Evolutionary conservation across 331 rosid genomes (phyloP).

Genomic region (Saraca asoca): DNA sequence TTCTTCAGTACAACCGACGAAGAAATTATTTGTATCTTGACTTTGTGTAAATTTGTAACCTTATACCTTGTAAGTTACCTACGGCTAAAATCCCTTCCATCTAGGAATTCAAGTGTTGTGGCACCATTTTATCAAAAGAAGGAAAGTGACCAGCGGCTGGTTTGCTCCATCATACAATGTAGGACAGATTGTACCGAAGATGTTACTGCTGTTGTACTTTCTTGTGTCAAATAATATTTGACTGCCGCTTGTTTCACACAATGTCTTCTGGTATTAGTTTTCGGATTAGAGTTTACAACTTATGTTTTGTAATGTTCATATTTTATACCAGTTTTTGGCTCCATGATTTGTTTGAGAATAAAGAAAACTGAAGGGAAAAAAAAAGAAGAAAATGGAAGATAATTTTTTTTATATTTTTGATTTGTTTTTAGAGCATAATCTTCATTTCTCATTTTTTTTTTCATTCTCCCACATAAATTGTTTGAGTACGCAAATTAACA

Average conservation of each 20-base stretch:
- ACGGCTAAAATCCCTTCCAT: constrained; percentile 35
- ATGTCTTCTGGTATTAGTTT: no score
- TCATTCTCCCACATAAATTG: no score
- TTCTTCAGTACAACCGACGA: constrained; percentile 73
- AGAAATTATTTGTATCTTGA: constrained; percentile 65
- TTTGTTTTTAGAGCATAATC: no score
- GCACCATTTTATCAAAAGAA: constrained; percentile 24
- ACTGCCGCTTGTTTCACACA: constrained; percentile 16
- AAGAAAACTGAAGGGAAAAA: no score
- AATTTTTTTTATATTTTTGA: no score
- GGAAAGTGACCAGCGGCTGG: constrained; percentile 31
- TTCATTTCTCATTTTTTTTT: no score
- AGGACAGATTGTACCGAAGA: constrained; percentile 33
- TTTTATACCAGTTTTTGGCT: no score
- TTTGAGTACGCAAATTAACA: no score
- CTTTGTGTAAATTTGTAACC: constrained; percentile 51
- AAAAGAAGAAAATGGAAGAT: no score
- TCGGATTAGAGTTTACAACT: no score
- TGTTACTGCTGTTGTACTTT: constrained; percentile 37
- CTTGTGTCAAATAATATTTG: constrained; percentile 16
- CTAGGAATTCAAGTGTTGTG: constrained; percentile 36
- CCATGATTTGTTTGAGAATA: no score
- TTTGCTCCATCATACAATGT: constrained; percentile 28
- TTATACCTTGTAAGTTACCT: constrained; percentile 34
- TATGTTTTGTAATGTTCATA: no score